Evolutionary conservation across 805 yeast species (phyloP).

Genomic region (Yamadazyma endophytica): DNA sequence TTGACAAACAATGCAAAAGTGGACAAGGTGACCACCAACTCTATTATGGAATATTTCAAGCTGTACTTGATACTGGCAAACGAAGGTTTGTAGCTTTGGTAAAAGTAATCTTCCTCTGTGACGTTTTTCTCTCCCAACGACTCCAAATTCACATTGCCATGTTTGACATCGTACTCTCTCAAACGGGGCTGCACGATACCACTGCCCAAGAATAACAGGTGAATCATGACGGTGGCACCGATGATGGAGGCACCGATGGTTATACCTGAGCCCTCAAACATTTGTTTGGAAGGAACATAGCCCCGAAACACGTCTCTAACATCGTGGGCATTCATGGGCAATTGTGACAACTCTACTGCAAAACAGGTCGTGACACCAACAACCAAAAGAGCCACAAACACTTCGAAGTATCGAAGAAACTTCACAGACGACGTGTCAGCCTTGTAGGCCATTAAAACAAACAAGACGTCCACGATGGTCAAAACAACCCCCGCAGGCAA

Average conservation of each 20-base stretch:
- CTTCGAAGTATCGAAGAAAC: conserved; percentile 34
- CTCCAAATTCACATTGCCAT: conserved; percentile 27
- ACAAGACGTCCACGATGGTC: conserved; percentile 42
- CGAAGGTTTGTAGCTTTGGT: conserved; percentile 61
- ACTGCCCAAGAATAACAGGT: conserved; percentile 45
- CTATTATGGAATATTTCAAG: conserved; percentile 66
- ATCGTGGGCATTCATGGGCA: conserved; percentile 22
- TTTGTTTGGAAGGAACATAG: conserved; percentile 37
- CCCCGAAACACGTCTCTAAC: conserved; percentile 39
- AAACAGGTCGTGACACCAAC: conserved; percentile 41
- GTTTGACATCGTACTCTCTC: conserved; percentile 39
- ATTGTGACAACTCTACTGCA: conserved; percentile 39
- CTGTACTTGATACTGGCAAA: conserved; percentile 68
- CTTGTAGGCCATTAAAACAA: conserved; percentile 44
- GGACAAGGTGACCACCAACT: conserved; percentile 64
- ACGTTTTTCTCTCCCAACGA: conserved; percentile 10
- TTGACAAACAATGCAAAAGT: conserved; percentile 85
- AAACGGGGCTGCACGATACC: conserved; percentile 48
- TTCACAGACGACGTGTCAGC: conserved; percentile 39
- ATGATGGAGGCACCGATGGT: conserved; percentile 45
- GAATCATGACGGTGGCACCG: conserved; percentile 53
- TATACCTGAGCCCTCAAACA: conserved; percentile 40
- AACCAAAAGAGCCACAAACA: conserved; percentile 39
- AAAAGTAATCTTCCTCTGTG: conserved; percentile 26
- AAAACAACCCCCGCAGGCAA: conserved; percentile 47